Conservation (phyloP, 129 eudicot species). For the Kitagawia praeruptora region DNA sequence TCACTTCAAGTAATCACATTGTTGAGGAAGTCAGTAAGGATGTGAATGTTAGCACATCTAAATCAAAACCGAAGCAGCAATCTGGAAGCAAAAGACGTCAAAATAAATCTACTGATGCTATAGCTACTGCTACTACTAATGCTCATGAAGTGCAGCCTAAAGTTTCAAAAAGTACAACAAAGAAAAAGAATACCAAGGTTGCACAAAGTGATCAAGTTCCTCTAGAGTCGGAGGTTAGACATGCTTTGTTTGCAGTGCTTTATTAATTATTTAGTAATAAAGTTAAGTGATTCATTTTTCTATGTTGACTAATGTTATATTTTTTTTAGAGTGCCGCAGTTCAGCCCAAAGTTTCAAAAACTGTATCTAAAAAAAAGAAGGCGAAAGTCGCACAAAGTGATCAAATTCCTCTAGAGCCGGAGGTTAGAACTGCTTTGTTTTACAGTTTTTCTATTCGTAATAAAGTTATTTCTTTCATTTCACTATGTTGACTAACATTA, state of each 20-base stretch:
- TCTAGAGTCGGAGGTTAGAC: conserved; percentile 49
- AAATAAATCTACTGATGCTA: conserved; percentile 25
- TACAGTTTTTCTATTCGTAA: not conserved
- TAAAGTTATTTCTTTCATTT: conserved; percentile 2
- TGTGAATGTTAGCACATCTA: conserved; percentile 21
- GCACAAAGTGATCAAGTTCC: conserved; percentile 19
- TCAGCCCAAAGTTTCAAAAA: conserved; percentile 25
- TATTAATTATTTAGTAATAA: not conserved
- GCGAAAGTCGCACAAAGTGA: conserved; percentile 20
- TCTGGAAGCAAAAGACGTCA: conserved; percentile 33
- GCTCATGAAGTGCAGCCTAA: conserved; percentile 18
- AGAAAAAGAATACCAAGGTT: conserved; percentile 27
- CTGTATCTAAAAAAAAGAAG: conserved; percentile 33
- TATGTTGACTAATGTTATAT: conserved; percentile 19
- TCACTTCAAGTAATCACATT: conserved; percentile 20
- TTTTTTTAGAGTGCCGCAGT: conserved; percentile 31
- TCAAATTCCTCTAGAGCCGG: conserved; percentile 18
- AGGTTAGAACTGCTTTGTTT: conserved; percentile 42
- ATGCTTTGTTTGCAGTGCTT: not conserved
- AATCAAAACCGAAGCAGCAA: conserved; percentile 36
- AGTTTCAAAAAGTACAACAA: conserved; percentile 30
- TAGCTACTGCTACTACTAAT: conserved; percentile 14
- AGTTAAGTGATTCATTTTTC: conserved; percentile 3
- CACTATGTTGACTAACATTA: conserved; percentile 26
- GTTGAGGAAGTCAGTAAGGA: conserved; percentile 25